These are phyloP conservation scores for Crithidia bombi DNA, from an alignment of 208 protist species.

Conservation along the genomic window DNA sequence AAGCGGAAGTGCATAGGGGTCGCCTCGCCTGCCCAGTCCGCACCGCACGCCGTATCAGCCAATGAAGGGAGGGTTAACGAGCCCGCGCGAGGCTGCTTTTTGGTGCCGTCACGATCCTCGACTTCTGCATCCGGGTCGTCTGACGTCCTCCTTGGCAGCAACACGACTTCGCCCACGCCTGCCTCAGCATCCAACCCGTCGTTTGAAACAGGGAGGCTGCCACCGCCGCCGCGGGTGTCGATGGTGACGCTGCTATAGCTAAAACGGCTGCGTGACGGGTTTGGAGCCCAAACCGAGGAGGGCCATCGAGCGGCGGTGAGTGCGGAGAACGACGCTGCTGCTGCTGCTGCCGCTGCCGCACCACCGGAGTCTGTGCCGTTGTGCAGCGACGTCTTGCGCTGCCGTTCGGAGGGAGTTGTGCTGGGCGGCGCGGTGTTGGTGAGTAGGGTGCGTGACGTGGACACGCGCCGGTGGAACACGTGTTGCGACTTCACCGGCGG, in stretches of 20 bases:
- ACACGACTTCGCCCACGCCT: neutral
- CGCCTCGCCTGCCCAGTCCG: neutral
- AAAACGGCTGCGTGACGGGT: neutral
- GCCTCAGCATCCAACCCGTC: neutral
- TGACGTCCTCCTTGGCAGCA: neutral
- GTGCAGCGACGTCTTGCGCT: neutral
- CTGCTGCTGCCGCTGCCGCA: neutral
- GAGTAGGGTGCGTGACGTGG: neutral
- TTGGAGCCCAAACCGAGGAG: neutral
- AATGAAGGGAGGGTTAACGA: conserved; percentile 14
- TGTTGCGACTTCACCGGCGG: neutral
- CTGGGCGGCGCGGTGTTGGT: neutral
- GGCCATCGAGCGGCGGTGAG: neutral
- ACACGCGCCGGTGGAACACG: neutral
- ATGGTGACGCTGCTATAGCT: conserved; percentile 13
- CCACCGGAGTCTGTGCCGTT: neutral
- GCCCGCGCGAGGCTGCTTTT: neutral
- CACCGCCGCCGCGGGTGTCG: conserved; percentile 6
- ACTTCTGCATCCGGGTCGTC: neutral
- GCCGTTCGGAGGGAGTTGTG: neutral
- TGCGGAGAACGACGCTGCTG: neutral
- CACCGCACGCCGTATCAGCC: conserved; percentile 5
- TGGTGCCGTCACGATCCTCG: neutral
- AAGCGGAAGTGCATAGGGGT: neutral
- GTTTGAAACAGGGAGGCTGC: no score